Base-by-base conservation (phyloP, 306 rosid species). In the Parietaria judaica region DNA sequence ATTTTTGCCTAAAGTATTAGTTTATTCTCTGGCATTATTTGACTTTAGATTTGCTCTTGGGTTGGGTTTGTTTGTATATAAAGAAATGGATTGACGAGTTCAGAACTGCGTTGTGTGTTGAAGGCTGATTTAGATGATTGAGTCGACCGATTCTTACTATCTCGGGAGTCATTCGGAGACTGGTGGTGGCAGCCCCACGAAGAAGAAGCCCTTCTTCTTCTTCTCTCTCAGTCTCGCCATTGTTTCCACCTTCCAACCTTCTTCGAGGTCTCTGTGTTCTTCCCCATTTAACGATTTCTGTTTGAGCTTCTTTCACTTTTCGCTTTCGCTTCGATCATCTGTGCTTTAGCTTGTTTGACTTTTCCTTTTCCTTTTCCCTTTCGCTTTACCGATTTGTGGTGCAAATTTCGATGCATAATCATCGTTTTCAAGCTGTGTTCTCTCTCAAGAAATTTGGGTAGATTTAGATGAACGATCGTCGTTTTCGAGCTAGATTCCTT, bases 131-230 rank as follows among this genome's bases (percentile, higher is more conserved):
- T 31, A 43, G 38, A 53, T 52, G 60, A 16, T 16, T 64, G 60
- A 31, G 1, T 63, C 54, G 53, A 70, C 41, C 35, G 13, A 50
- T 49, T 63, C 66, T 8, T 58, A 45, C 31, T 23, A 0, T 45
- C 35, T 66, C 52, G 54, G 36, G 54, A 63, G 54, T 51, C 54
- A 41, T 63, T 56, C 62, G 63, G 50, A 43, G 66, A 50, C 68
- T 56, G 65, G 31, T 62, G 64, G n/a, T n/a, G n/a, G n/a, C n/a
- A n/a, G 68, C 64, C 66, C 50, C 17, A 60, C 56, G 36, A 63
- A 58, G 67, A 62, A 37, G 54, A 49, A 5, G 14, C 6, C n/a
- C n/a, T n/a, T 41, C 45, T 11, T 10, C 14, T 64, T 61, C 49
- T 23, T 14, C 57, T 8, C 49, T 63, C 76, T 62, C 66, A 66